These are phyloP conservation scores for Irpex rosettiformis DNA, from an alignment of 1,284 basidiomycete species.

Conservation along the genomic window DNA sequence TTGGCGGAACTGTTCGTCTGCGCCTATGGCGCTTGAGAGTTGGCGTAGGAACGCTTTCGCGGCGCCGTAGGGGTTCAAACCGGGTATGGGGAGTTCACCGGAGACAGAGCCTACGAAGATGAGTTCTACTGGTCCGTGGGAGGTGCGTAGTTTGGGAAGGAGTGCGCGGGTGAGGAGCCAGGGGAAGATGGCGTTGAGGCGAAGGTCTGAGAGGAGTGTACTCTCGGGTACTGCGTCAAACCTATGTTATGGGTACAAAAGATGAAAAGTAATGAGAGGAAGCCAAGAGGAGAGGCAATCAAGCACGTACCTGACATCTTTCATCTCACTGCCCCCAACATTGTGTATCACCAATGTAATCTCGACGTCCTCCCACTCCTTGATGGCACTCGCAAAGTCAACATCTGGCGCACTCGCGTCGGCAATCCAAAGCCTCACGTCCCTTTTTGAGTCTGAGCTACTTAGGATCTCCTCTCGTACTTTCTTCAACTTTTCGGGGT, in stretches of 20 bases:
- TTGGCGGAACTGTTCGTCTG: conserved; percentile 7
- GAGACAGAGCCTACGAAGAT: conserved; percentile 12
- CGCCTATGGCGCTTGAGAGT: not conserved
- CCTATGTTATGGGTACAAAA: not conserved
- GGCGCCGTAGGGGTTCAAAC: conserved; percentile 7
- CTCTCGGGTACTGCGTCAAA: conserved; percentile 6
- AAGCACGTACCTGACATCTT: not conserved
- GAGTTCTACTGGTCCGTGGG: conserved; percentile 8
- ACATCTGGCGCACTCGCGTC: conserved; percentile 21
- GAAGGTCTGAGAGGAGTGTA: conserved; percentile 6
- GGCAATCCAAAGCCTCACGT: conserved; percentile 27
- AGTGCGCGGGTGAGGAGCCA: conserved; percentile 9
- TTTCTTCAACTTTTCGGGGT: conserved; percentile 25
- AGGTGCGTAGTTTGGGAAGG: conserved; percentile 11
- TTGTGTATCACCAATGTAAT: conserved; percentile 29
- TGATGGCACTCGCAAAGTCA: conserved; percentile 22
- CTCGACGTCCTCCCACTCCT: conserved; percentile 23
- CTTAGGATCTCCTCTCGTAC: conserved; percentile 22
- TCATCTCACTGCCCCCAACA: conserved; percentile 20
- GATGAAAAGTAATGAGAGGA: not conserved
- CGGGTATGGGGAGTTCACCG: not conserved
- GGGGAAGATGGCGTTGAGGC: conserved; percentile 5
- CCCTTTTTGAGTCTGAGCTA: conserved; percentile 8
- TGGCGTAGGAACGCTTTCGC: conserved; percentile 11
- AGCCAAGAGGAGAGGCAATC: not conserved